Conservation (phyloP, 345 rosid genomes). For the Rhodomyrtus tomentosa region DNA sequence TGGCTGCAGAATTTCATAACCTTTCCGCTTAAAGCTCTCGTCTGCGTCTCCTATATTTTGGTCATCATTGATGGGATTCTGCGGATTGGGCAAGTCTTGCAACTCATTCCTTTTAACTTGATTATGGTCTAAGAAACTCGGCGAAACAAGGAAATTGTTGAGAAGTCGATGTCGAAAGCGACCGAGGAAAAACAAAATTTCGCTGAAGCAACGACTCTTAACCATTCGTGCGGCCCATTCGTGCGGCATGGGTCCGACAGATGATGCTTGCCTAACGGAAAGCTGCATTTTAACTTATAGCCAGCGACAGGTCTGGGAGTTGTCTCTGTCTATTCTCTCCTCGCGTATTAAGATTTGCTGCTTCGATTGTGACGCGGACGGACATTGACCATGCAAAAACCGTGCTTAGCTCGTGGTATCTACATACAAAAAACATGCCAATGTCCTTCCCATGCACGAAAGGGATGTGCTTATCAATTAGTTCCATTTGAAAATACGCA, state of each 20-base stretch:
- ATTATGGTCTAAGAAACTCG: not conserved
- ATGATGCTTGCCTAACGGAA: not conserved
- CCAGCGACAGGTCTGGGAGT: not conserved
- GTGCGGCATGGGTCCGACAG: not conserved
- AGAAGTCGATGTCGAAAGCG: not conserved
- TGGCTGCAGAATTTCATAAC: not conserved
- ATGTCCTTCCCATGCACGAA: no score
- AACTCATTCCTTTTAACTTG: not conserved
- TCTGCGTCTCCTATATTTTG: not conserved
- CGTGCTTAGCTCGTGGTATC: not conserved
- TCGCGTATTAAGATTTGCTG: not conserved
- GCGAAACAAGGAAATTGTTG: not conserved
- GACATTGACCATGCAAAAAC: not conserved
- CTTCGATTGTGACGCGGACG: not conserved
- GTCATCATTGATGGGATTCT: not conserved
- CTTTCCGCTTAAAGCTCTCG: not conserved
- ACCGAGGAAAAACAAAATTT: not conserved
- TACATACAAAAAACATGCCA: no score
- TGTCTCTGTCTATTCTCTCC: not conserved
- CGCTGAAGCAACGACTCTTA: not conserved
- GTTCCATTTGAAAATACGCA: no score
- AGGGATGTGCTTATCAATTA: no score
- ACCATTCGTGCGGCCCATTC: not conserved
- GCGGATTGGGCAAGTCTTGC: not conserved
- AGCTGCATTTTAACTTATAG: not conserved